Evolutionary conservation across 2,329 filamentous ascomycete species (phyloP), one percentile per base, ranked within the genome.

Genomic region (Aspergillus phoenicis): DNA sequence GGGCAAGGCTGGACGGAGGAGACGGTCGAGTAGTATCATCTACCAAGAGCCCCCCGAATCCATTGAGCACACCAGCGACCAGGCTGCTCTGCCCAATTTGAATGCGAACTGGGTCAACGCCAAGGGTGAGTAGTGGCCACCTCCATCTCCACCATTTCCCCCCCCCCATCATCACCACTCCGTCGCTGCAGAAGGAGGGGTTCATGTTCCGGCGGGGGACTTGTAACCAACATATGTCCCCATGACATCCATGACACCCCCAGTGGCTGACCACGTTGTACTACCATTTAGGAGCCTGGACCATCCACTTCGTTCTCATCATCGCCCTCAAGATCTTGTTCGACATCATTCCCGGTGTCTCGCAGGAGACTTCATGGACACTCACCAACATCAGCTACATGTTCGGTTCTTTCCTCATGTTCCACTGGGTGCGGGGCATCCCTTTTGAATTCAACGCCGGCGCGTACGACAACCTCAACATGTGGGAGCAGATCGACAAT

Each of bases 401-500:
- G 93, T 91, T 95, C 73, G 93, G 93, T 72, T 97, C 94, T 45
- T 99, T 98, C 79, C 87, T 99, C 78, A 99, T 99, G 95, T 99
- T 99, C 81, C 95, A 99, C 81, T 97, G 92, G 84, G 95, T 99
- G 69, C 92, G 94, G 75, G 95, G 95, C 70, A 92, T 98, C 51
- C 95, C 95, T 5, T 99, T 99, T 75, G 95, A 99, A 78, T 99
- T 99, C 85, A 99, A 99, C 76, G 90, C 91, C 59, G 95, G 95
- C 62, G 95, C 95, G 70, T 99, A 98, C 79, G 95, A 99, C 84
- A 98, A 99, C 78, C 85, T 99, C 74, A 99, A 98, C 82, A 98
- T 99, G 95, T 99, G 95, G 95, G 95, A 99, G 82, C 95, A 99
- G 81, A 99, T 99, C 77, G 95, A 99, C 82, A 96, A 98, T 73